phyloP scores from a whole-genome alignment of 495 filamentous ascomycete species.

The Diplogelasinospora grovesii region DNA sequence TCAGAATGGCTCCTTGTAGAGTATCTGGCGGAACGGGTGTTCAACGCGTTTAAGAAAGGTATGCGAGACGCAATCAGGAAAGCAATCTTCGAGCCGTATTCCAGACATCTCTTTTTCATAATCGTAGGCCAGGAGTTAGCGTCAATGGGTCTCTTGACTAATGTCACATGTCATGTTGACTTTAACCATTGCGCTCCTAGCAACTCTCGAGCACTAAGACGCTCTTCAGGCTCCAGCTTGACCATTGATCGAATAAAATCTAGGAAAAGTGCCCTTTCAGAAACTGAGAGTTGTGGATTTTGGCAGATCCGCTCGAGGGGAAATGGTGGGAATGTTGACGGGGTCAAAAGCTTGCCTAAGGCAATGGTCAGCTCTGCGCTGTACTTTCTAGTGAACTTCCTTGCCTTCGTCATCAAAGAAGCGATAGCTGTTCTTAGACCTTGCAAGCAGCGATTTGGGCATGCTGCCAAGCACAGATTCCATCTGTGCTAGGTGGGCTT shows the following conservation, averaged over 20 bases:
- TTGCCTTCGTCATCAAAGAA: conserved; percentile 5
- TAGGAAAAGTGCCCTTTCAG: conserved; percentile 2
- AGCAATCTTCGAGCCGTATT: too few relatives aligned
- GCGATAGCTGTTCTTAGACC: conserved; percentile 1
- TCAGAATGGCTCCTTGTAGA: too few relatives aligned
- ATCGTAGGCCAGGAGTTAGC: too few relatives aligned
- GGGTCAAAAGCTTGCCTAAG: conserved; percentile 3
- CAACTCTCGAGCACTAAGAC: conserved; percentile 1
- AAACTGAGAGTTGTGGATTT: not conserved
- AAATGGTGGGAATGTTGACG: conserved; percentile 3
- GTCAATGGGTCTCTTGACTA: too few relatives aligned
- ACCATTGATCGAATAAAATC: conserved; percentile 4
- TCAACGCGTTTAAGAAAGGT: too few relatives aligned
- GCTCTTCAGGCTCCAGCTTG: conserved; percentile 5
- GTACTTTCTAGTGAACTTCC: not conserved
- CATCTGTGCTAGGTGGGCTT: conserved; percentile 7
- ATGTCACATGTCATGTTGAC: too few relatives aligned
- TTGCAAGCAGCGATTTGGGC: conserved; percentile 3
- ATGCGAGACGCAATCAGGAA: too few relatives aligned
- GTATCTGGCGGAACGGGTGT: too few relatives aligned
- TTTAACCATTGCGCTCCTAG: conserved; percentile 6
- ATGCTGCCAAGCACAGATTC: conserved; percentile 4
- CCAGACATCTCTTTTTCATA: too few relatives aligned
- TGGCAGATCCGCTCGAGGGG: conserved; percentile 4
- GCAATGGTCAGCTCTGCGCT: not conserved